These are phyloP conservation scores for Bjerkandera adusta DNA, from an alignment of 1,284 basidiomycete species.

Conservation along the genomic window DNA sequence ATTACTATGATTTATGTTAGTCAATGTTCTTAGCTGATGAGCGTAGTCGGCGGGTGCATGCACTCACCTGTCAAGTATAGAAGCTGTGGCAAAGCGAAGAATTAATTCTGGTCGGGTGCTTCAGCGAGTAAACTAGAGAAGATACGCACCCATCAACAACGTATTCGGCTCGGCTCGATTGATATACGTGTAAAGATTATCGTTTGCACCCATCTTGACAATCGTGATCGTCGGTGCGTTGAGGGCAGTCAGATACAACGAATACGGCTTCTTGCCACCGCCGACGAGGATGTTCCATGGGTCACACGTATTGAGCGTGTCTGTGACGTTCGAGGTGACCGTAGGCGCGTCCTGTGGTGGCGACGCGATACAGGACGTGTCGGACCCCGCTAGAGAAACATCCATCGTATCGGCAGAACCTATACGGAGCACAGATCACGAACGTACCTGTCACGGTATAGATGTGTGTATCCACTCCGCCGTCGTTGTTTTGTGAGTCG, in stretches of 20 bases:
- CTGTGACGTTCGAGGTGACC: conserved; percentile 39
- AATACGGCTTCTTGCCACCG: conserved; percentile 48
- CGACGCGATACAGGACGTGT: conserved; percentile 35
- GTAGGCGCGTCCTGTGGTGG: conserved; percentile 21
- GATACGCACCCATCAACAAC: conserved; percentile 41
- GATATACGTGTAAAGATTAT: conserved; percentile 45
- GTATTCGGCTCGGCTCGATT: conserved; percentile 41
- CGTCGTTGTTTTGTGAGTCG: conserved; percentile 5
- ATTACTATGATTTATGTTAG: neutral
- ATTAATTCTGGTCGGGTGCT: neutral
- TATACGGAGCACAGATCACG: conserved; percentile 3
- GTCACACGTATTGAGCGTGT: conserved; percentile 41
- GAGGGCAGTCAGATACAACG: conserved; percentile 38
- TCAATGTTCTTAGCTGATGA: no score
- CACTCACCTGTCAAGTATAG: conserved; percentile 39
- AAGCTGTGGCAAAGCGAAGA: conserved; percentile 25
- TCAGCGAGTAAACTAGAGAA: neutral
- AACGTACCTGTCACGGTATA: conserved; percentile 10
- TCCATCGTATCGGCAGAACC: conserved; percentile 5
- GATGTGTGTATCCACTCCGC: conserved; percentile 4
- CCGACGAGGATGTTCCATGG: conserved; percentile 44
- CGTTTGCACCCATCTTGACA: conserved; percentile 36
- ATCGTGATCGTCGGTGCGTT: conserved; percentile 43
- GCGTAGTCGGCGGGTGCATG: no score
- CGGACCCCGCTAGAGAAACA: conserved; percentile 29